Conservation (phyloP, 176 grass and related monocot genomes). For the Oryza longistaminata region DNA sequence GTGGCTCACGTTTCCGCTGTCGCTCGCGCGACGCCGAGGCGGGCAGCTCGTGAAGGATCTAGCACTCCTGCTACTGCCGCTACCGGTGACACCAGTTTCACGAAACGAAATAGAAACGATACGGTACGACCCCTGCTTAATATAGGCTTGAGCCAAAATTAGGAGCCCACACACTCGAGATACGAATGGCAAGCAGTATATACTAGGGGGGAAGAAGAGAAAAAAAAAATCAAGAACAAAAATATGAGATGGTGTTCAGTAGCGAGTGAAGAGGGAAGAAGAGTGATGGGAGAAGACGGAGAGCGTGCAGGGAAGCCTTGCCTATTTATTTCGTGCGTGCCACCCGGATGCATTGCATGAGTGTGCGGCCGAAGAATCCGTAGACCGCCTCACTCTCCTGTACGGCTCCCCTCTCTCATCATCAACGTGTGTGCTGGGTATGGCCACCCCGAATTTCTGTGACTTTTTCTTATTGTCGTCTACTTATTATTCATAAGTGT, state of each 20-base stretch:
- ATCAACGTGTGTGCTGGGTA: not conserved
- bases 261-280: not conserved
- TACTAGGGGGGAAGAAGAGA: not conserved
- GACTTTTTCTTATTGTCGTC: not conserved
- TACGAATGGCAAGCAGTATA: slow-evolving; percentile 29
- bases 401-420: slow-evolving; percentile 1
- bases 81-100: slow-evolving; percentile 23
- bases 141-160: slow-evolving; percentile 29
- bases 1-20: not conserved
- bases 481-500: not conserved
- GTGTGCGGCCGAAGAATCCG: not conserved
- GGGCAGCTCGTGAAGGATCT: slow-evolving; percentile 43
- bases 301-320: not conserved
- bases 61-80: not conserved
- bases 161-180: not conserved
- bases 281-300: not conserved
- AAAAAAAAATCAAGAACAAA: not conserved
- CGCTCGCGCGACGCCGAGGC: not conserved
- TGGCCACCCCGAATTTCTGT: slow-evolving; percentile 1
- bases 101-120: not conserved
- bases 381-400: slow-evolving; percentile 1
- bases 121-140: not conserved
- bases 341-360: not conserved
- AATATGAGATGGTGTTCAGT: not conserved
- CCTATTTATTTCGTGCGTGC: slow-evolving; percentile 15